Percentiles rank a stretch among this genome's conserved stretches.
Conservation (phyloP, 352 stramenopile genomes). For the Phytophthora chlamydospora region DNA sequence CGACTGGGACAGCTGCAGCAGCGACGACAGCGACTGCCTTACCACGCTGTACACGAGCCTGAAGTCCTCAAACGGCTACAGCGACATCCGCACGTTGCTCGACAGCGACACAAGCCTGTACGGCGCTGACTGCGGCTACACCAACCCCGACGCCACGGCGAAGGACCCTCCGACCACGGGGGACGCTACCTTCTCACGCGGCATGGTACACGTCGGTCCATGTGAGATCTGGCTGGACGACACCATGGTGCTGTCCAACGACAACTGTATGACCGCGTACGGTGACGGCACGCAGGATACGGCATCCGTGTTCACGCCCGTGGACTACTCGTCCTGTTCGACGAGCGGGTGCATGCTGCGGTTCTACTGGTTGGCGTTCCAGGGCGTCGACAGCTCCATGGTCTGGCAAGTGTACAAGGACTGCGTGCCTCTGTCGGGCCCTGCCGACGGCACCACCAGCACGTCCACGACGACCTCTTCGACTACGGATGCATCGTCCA, state of each 20-base stretch:
- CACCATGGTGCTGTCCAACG: constrained; percentile 37
- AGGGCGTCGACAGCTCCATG: constrained; percentile 31
- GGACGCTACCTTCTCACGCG: constrained; percentile 40
- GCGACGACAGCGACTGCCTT: constrained; percentile 25
- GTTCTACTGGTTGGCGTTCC: constrained; percentile 49
- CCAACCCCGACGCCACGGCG: constrained; percentile 27
- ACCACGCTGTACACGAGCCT: constrained; percentile 34
- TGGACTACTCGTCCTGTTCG: constrained; percentile 48
- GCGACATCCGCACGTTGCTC: constrained; percentile 36
- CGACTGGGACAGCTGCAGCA: constrained; percentile 38
- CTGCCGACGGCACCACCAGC: constrained; percentile 14
- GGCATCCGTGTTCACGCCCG: constrained; percentile 37
- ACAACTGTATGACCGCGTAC: constrained; percentile 43
- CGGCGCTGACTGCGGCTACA: constrained; percentile 39
- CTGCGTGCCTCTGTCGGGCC: constrained; percentile 37
- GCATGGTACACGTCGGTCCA: constrained; percentile 38
- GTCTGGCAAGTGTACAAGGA: constrained; percentile 52
- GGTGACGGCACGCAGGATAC: constrained; percentile 29
- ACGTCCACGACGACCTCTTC: no score
- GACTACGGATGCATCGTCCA: no score
- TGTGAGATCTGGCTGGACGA: constrained; percentile 48
- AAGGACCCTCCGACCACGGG: constrained; percentile 36
- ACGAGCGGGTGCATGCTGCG: constrained; percentile 39
- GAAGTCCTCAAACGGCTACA: constrained; percentile 34
- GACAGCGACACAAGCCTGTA: constrained; percentile 37